Percentiles rank a stretch among this genome's conserved stretches.
These are phyloP conservation scores for Sugiyamaella marilandica DNA, from an alignment of 805 yeast species.

Conservation along the genomic window DNA sequence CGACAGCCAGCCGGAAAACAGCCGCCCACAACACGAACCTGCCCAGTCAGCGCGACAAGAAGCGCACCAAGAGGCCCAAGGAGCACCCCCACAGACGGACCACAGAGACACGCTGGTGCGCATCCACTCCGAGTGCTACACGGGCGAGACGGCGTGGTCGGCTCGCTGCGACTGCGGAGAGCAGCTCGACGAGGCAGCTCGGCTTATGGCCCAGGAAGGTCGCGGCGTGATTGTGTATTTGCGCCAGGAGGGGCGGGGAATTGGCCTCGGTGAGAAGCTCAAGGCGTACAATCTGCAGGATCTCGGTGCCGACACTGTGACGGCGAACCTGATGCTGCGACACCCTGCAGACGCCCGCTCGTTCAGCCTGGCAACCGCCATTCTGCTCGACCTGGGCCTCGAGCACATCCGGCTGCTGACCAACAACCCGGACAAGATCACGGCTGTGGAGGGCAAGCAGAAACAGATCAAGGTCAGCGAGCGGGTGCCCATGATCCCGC, in stretches of 20 bases:
- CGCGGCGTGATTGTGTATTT: slow-evolving; percentile 93
- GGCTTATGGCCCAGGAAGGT: slow-evolving; percentile 80
- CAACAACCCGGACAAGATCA: slow-evolving; percentile 92
- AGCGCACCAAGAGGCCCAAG: background rate
- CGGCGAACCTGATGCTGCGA: slow-evolving; percentile 84
- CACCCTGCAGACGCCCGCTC: slow-evolving; percentile 99
- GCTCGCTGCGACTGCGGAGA: slow-evolving; percentile 99
- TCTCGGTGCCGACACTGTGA: slow-evolving; percentile 97
- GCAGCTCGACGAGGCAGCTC: slow-evolving; percentile 96
- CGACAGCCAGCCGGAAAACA: background rate
- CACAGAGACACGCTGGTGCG: slow-evolving; percentile 53
- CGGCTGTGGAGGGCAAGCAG: slow-evolving; percentile 87
- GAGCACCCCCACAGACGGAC: background rate
- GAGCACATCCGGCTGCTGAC: slow-evolving; percentile 72
- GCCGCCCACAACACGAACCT: background rate
- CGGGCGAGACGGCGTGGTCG: slow-evolving; percentile 99
- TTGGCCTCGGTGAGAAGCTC: slow-evolving; percentile 95
- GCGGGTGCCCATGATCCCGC: slow-evolving; percentile 95
- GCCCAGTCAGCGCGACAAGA: no score
- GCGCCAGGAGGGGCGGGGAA: slow-evolving; percentile 98
- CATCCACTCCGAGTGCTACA: slow-evolving; percentile 95
- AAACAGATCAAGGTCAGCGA: slow-evolving; percentile 70
- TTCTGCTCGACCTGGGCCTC: slow-evolving; percentile 75
- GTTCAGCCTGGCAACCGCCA: slow-evolving; percentile 90
- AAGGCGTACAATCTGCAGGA: slow-evolving; percentile 97